These are phyloP conservation scores for Pseudocercospora pini-densiflorae DNA, from an alignment of 2,329 filamentous ascomycete species.

Conservation along the genomic window DNA sequence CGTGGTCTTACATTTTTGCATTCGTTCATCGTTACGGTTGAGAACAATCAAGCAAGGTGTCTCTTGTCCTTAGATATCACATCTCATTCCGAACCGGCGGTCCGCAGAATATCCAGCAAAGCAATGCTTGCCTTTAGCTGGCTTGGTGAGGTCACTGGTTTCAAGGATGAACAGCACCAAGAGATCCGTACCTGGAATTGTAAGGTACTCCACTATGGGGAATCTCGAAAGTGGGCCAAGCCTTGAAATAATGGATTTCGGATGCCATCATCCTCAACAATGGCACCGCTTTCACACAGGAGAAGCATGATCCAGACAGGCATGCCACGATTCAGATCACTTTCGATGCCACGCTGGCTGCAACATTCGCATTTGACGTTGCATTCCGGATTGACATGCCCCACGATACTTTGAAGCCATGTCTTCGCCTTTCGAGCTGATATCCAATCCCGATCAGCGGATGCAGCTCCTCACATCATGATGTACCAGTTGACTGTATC, in stretches of 20 bases:
- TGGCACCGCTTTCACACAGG: not conserved
- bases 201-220: constrained; percentile 8
- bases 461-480: not conserved
- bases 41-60: not conserved
- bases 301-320: not conserved
- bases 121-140: constrained; percentile 4
- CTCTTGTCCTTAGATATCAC: not conserved
- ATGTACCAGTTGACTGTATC: not conserved
- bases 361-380: not conserved
- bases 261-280: not conserved
- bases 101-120: constrained; percentile 9
- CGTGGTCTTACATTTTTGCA: constrained; percentile 9
- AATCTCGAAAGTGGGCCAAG: not conserved
- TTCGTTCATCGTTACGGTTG: not conserved
- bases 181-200: constrained; percentile 1
- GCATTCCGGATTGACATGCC: not conserved
- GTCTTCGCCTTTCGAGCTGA: not conserved
- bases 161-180: constrained; percentile 1
- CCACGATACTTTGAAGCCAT: not conserved
- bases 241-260: not conserved
- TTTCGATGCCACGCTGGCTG: not conserved
- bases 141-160: constrained; percentile 4
- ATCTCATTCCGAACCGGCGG: not conserved
- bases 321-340: not conserved
- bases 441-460: not conserved